These are phyloP conservation scores for Microdochium paspali DNA, from an alignment of 2,329 filamentous ascomycete genomes.

Conservation along the genomic window DNA sequence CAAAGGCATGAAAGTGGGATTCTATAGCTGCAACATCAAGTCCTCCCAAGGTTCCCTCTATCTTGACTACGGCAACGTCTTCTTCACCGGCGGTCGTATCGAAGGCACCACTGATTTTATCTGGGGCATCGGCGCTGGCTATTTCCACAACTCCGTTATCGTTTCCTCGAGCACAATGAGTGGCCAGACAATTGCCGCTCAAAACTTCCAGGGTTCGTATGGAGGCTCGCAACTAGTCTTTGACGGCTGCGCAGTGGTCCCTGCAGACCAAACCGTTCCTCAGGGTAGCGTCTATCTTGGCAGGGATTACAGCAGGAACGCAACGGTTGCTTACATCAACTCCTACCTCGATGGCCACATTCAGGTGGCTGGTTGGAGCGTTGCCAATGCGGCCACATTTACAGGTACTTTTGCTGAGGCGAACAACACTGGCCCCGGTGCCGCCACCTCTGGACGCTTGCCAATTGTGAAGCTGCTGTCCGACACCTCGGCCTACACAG, in stretches of 20 bases:
- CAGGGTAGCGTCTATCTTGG: constrained; percentile 16
- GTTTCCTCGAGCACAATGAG: constrained; percentile 15
- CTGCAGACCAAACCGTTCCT: constrained; percentile 6
- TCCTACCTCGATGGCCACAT: constrained; percentile 18
- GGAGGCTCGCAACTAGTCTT: constrained; percentile 11
- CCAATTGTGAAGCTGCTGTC: constrained; percentile 11
- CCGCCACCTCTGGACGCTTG: constrained; percentile 10
- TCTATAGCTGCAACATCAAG: constrained; percentile 33
- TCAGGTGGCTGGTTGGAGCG: constrained; percentile 14
- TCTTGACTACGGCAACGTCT: constrained; percentile 33
- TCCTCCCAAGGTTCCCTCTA: constrained; percentile 43
- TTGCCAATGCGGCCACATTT: constrained; percentile 12
- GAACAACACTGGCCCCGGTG: constrained; percentile 22
- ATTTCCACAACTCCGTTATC: constrained; percentile 33
- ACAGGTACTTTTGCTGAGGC: constrained; percentile 17
- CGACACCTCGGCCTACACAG: constrained; percentile 8
- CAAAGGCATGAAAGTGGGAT: constrained; percentile 19
- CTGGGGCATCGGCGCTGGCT: constrained; percentile 30
- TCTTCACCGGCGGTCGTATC: constrained; percentile 33
- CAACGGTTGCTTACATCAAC: constrained; percentile 18
- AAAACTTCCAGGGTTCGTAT: constrained; percentile 14
- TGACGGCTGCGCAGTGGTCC: constrained; percentile 7
- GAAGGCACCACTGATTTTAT: constrained; percentile 40
- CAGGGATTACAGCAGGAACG: constrained; percentile 13
- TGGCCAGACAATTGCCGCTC: constrained; percentile 16